Conservation (phyloP, 179 eudicot species). For the Monotropa hypopitys region DNA sequence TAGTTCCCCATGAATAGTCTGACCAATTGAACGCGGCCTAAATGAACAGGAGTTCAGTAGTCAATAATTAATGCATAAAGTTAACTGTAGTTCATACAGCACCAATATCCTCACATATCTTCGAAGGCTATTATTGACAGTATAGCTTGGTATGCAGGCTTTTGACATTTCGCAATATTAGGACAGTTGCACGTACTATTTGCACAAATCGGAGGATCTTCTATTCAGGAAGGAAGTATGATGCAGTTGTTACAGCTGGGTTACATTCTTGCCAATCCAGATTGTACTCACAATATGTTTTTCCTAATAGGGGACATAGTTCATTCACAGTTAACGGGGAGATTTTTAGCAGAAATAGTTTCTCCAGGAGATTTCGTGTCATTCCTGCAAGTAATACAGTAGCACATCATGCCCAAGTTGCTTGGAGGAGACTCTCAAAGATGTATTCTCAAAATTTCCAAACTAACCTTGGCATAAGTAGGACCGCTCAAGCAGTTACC, state of each 20-base stretch:
- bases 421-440: constrained; percentile 53
- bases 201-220: constrained; percentile 20
- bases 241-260: constrained; percentile 16
- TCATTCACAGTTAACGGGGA: constrained; percentile 8
- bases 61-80: background rate
- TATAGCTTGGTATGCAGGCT: constrained; percentile 29
- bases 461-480: constrained; percentile 26
- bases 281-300: constrained; percentile 14
- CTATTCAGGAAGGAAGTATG: constrained; percentile 23
- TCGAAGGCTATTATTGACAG: background rate
- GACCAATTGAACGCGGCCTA: background rate
- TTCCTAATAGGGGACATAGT: constrained; percentile 4
- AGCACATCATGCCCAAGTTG: constrained; percentile 47
- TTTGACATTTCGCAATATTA: constrained; percentile 36
- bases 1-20: background rate
- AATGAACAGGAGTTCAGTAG: background rate
- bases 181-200: constrained; percentile 30
- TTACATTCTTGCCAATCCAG: constrained; percentile 19
- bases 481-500: constrained; percentile 65
- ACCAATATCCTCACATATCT: background rate
- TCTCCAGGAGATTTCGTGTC: constrained; percentile 24
- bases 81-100: background rate
- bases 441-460: constrained; percentile 16
- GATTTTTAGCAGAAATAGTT: constrained; percentile 14
- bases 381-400: constrained; percentile 22